phyloP scores from a whole-genome alignment of 2,329 filamentous ascomycete species.

The Parastagonospora nodorum region DNA sequence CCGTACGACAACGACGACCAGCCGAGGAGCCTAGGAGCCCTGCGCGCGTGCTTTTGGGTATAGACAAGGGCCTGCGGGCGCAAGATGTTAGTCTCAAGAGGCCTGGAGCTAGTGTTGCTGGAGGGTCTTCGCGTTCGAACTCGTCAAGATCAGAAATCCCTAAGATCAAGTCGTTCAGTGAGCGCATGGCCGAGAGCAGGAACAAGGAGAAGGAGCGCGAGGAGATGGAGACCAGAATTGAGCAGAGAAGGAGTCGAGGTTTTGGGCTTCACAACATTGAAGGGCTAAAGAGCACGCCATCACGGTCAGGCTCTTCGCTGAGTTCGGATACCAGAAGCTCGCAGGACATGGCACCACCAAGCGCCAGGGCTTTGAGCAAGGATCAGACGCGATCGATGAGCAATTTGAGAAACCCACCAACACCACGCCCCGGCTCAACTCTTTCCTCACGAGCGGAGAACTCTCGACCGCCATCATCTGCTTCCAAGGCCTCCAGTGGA shows the following conservation, averaged over 20 bases:
- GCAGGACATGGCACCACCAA: constrained; percentile 22
- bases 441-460: constrained; percentile 24
- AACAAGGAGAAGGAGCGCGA: constrained; percentile 49
- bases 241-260: constrained; percentile 48
- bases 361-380: constrained; percentile 11
- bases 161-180: constrained; percentile 72
- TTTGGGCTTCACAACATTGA: constrained; percentile 44
- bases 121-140: constrained; percentile 45
- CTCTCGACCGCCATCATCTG: constrained; percentile 23
- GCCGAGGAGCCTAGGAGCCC: constrained; percentile 70
- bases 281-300: constrained; percentile 29
- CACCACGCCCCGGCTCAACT: constrained; percentile 29
- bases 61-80: constrained; percentile 83
- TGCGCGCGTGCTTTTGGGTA: constrained; percentile 78
- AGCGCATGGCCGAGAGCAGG: constrained; percentile 75
- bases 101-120: constrained; percentile 14
- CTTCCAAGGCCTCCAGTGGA: constrained; percentile 27
- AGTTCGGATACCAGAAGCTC: constrained; percentile 27
- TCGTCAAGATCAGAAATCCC: constrained; percentile 43
- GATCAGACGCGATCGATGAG: constrained; percentile 23
- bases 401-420: constrained; percentile 18
- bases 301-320: constrained; percentile 34
- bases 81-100: constrained; percentile 84
- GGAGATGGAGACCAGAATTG: constrained; percentile 51
- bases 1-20: constrained; percentile 56